Percentiles rank a stretch among this genome's conserved stretches.
Conservation (phyloP, 208 protist species). For the Crithidia bombi region DNA sequence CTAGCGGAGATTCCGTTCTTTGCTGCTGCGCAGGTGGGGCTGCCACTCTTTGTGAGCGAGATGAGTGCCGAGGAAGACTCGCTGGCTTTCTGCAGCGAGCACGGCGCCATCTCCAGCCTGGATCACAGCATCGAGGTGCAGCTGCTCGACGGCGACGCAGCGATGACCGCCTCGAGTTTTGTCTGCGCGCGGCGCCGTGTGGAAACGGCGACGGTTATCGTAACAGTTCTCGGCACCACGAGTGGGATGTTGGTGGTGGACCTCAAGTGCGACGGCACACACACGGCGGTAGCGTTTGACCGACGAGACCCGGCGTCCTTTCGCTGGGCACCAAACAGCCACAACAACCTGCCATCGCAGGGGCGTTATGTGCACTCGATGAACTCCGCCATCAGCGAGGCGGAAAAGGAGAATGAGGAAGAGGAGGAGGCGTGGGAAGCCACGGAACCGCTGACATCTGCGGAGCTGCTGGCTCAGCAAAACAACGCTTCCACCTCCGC, state of each 20-base stretch:
- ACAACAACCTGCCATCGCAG: slow-evolving; percentile 26
- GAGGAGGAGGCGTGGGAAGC: no score
- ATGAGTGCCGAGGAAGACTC: slow-evolving; percentile 65
- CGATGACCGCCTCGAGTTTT: slow-evolving; percentile 59
- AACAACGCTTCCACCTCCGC: slow-evolving; percentile 1
- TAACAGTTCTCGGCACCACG: slow-evolving; percentile 68
- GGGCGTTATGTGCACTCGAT: no score
- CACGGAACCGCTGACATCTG: neutral
- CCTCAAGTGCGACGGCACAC: slow-evolving; percentile 66
- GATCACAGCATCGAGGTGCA: slow-evolving; percentile 84
- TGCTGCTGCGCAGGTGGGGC: slow-evolving; percentile 51
- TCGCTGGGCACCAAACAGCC: slow-evolving; percentile 20
- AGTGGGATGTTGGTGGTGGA: slow-evolving; percentile 61
- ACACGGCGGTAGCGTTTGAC: slow-evolving; percentile 59
- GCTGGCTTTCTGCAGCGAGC: slow-evolving; percentile 80
- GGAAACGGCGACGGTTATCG: slow-evolving; percentile 35
- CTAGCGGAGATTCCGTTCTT: slow-evolving; percentile 75
- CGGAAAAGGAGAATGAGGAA: no score
- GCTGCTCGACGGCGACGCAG: slow-evolving; percentile 49
- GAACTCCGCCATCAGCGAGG: no score
- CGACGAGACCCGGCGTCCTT: slow-evolving; percentile 32
- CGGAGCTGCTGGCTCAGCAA: slow-evolving; percentile 6
- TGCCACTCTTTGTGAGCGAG: slow-evolving; percentile 79
- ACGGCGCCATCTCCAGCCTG: slow-evolving; percentile 75
- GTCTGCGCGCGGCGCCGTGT: slow-evolving; percentile 52